Evolutionary conservation across 148 eudicot species (phyloP), one percentile per base, ranked within the genome.

Genomic region (Bassia scoparia): DNA sequence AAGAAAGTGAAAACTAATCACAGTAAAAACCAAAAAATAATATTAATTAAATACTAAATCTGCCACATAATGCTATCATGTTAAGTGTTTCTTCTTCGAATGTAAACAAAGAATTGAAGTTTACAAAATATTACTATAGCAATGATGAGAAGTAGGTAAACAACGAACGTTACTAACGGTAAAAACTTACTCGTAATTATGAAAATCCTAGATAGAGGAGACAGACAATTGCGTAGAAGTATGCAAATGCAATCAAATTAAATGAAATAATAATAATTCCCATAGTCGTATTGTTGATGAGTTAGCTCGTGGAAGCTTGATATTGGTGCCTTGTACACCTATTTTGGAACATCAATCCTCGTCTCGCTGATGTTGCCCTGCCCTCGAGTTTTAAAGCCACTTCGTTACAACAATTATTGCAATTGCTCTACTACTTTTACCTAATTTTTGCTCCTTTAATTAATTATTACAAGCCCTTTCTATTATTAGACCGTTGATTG

Each of bases 301-400:
- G 30, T 34, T 7, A 34, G 44, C 31, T 63, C 61, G 79, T 63
- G 75, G 62, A 68, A 50, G 65, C 69, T 74, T 78, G 81, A 53
- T 13, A 43, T 50, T 26, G 61, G 74, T 41, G 77, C 67, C 67
- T 30, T 77, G 77, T 68, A 66, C 27, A 33, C 49, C 58, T 29
- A 24, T 29, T 26, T 3, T 68, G 81, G 14, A 73, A 71, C 81
- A 68, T 0, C 37, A 50, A 31, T 68, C 77, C 77, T 73, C 54
- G 48, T 73, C 49, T 73, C 60, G 30, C 64, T 73, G 21, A 68
- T 68, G 20, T 31, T 71, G 71, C 64, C 24, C 46, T 63, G 71
- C 56, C 24, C 46, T 11, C 24, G 23, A 66, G 52, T 67, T 49
- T 7, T 2, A 17, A 48, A 14, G 43, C 3, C 23, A 14, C 52